A percentile compares a stretch with the other conserved stretches of the same genome.
These are phyloP conservation scores for Rauvolfia tetraphylla DNA, from an alignment of 257 asterid genomes.

Conservation along the genomic window DNA sequence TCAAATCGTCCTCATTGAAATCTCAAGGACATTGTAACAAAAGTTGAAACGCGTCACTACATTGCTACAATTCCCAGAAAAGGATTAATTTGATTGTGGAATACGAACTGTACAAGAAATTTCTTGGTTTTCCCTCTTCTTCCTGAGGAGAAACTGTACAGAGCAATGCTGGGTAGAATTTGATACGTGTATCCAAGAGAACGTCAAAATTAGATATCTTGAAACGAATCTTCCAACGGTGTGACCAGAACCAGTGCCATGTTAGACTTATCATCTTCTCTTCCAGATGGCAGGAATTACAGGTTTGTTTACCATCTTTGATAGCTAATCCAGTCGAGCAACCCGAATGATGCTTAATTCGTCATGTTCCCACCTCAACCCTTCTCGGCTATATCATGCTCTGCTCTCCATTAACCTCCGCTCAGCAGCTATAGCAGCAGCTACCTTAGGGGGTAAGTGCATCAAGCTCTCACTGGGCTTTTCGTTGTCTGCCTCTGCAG, in stretches of 20 bases:
- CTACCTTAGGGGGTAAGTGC: conserved; percentile 79
- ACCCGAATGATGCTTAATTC: background rate
- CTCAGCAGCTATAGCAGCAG: conserved; percentile 95
- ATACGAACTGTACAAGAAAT: background rate
- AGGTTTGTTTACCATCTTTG: background rate
- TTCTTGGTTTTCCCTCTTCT: background rate
- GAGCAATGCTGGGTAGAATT: background rate
- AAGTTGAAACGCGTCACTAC: too few species aligned
- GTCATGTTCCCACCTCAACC: background rate
- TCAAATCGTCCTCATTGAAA: too few species aligned
- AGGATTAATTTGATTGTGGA: background rate
- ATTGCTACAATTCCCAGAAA: background rate
- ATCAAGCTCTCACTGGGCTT: conserved; percentile 45
- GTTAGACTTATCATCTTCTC: background rate
- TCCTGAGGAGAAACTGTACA: background rate
- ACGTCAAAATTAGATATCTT: too few species aligned
- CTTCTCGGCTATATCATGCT: conserved; percentile 5
- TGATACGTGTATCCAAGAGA: too few species aligned
- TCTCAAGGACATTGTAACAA: too few species aligned
- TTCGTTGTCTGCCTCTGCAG: conserved; percentile 25
- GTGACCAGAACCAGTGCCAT: background rate
- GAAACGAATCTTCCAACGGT: background rate
- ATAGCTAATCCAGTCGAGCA: background rate
- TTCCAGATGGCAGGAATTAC: background rate
- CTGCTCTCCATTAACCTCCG: conserved; percentile 50